Conservation (phyloP, 305 asterid genomes). For the Solanum hybrid region DNA sequence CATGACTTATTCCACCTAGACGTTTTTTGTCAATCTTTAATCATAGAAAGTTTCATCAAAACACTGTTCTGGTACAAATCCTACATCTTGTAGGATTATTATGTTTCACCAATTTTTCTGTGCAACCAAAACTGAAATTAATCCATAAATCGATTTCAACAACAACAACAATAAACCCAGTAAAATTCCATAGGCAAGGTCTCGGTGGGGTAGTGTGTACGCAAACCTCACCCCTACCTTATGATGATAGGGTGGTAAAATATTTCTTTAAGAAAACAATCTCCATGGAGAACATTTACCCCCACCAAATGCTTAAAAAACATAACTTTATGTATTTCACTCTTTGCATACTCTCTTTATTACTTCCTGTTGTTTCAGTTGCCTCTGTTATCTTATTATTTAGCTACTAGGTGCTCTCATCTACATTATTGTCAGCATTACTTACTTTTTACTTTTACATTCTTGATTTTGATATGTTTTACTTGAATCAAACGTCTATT, state of each 20-base stretch:
- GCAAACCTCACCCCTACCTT: background rate
- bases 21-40: background rate
- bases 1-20: background rate
- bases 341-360: background rate
- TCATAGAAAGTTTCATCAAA: background rate
- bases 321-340: background rate
- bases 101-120: background rate
- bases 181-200: background rate
- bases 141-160: background rate
- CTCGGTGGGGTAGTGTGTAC: background rate
- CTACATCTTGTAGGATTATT: background rate
- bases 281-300: background rate
- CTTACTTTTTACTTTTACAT: background rate
- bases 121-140: background rate
- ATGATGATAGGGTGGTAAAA: background rate
- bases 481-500: background rate
- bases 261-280: background rate
- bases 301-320: background rate
- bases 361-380: background rate
- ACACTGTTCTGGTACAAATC: background rate
- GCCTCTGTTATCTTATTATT: background rate
- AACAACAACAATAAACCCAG: background rate
- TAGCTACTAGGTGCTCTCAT: background rate
- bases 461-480: background rate
- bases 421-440: background rate